Evolutionary conservation across 1,284 basidiomycete genomes (phyloP), one percentile per base, ranked within the genome.

Genomic region (Coriolopsis trogii): DNA sequence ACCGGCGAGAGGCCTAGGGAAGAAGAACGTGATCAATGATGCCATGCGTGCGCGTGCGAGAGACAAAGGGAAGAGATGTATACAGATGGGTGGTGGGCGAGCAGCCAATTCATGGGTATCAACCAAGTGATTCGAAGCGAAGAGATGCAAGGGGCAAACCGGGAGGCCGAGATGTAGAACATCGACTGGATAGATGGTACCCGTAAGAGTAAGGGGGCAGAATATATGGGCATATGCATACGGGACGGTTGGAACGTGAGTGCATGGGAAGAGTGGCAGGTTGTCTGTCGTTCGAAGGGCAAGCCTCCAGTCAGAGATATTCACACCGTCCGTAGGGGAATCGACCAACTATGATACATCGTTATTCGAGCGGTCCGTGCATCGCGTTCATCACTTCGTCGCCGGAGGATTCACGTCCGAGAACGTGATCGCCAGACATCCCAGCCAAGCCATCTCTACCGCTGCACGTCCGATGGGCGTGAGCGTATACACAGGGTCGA

Each of bases 391-490:
- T 42, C 40, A 59, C 45, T 56, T 56, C 40, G 31, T 42, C 46
- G 51, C 25, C 7, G 58, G 58, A 36, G 58, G 52, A 15, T 24
- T 49, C 46, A 36, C 56, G 40, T 47, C 60, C 52, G 51, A 90
- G 56, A 85, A 87, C 52, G 84, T 86, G 52, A 92, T 74, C 8
- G 89, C 87, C 64, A 92, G 76, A 52, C 84, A 84, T 9, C 88
- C 90, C 39, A 88, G 73, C 87, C 89, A 92, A 21, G 84, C 84
- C 86, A 91, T 88, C 73, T 92, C 89, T 56, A 89, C 76, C 20
- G 83, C 85, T 3, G 90, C 87, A 53, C 80, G 77, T 28, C 89
- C 89, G 45, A 92, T 80, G 1, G 87, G 81, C 7, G 85, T 92
- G 55, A 89, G 71, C 46, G 76, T 67, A 41, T 74, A 64, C 43